phyloP scores from a whole-genome alignment of 805 yeast genomes.

The Sugiyamaella boreocaroliniensis region DNA sequence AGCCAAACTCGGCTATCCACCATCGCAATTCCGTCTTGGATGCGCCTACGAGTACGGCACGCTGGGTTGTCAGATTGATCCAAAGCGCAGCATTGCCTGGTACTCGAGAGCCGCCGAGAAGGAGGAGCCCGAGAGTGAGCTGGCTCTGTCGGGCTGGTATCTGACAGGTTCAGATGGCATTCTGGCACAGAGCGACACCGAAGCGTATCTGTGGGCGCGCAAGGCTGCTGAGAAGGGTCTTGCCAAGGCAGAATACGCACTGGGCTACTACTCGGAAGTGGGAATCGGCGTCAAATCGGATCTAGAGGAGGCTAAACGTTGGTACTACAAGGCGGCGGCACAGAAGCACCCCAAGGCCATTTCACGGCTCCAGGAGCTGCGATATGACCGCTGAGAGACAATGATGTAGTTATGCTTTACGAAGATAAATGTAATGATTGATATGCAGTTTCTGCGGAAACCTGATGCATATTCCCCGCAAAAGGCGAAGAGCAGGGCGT shows the following conservation, averaged over 20 bases:
- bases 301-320: constrained; percentile 43
- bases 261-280: constrained; percentile 61
- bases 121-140: constrained; percentile 61
- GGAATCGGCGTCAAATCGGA: constrained; percentile 60
- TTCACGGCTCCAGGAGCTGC: constrained; percentile 30
- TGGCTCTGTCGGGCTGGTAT: constrained; percentile 75
- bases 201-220: constrained; percentile 73
- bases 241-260: constrained; percentile 62
- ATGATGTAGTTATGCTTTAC: too few species aligned
- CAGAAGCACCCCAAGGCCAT: constrained; percentile 56
- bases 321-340: constrained; percentile 56
- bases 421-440: too few species aligned
- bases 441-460: too few species aligned
- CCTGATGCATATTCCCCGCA: too few species aligned
- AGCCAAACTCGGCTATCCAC: constrained; percentile 53
- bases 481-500: too few species aligned
- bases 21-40: constrained; percentile 66
- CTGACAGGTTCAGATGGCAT: constrained; percentile 62
- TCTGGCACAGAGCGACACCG: constrained; percentile 52
- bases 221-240: constrained; percentile 61
- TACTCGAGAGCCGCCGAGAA: constrained; percentile 59
- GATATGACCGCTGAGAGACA: neutral
- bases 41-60: constrained; percentile 68
- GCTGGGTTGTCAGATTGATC: constrained; percentile 44
- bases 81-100: constrained; percentile 64